Conservation (phyloP, 192 early-diverging fungal species). For the Entomortierella parvispora region DNA sequence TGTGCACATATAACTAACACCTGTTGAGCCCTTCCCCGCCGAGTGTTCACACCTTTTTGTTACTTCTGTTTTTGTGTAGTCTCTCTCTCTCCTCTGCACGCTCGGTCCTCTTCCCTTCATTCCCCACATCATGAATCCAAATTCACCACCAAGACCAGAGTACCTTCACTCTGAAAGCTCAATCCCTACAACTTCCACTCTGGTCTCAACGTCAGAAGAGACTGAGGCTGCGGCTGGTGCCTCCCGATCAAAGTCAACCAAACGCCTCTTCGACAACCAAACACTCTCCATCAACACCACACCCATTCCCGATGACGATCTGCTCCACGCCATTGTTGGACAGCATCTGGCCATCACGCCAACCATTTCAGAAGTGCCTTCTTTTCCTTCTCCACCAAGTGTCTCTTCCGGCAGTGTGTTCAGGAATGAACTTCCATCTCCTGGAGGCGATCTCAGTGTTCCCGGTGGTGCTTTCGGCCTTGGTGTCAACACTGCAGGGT, state of each 20-base stretch:
- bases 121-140: not conserved
- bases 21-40: not conserved
- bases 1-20: not conserved
- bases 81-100: not conserved
- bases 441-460: not conserved
- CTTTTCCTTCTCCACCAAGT: not conserved
- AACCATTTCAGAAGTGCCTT: constrained; percentile 1
- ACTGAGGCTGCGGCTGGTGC: not conserved
- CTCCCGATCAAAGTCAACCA: constrained; percentile 16
- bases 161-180: not conserved
- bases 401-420: not conserved
- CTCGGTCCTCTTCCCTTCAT: not conserved
- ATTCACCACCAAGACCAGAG: not conserved
- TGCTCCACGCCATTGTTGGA: constrained; percentile 26
- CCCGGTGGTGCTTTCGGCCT: too few species aligned
- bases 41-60: not conserved
- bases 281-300: constrained; percentile 2
- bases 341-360: constrained; percentile 25
- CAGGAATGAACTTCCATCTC: not conserved
- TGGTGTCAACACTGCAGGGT: too few species aligned
- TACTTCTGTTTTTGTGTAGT: not conserved
- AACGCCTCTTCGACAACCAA: not conserved
- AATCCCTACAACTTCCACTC: not conserved
- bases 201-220: not conserved
- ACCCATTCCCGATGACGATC: constrained; percentile 3